Percentiles rank a stretch among this genome's conserved stretches.
phyloP scores from a whole-genome alignment of 441 rosid species.

The Croton setiger region DNA sequence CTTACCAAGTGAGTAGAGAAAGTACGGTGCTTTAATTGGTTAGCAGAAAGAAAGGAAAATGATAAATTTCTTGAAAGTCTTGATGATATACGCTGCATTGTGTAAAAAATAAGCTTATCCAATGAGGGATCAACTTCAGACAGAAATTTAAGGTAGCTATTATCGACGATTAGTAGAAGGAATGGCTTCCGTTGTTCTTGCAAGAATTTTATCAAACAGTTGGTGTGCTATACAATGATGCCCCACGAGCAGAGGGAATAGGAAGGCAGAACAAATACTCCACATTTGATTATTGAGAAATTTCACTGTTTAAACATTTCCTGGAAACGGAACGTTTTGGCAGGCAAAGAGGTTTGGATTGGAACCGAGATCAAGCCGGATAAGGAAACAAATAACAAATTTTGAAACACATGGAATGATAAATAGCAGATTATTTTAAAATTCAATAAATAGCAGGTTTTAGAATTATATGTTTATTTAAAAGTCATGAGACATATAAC shows the following conservation, averaged over 20 bases:
- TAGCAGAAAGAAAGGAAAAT: slow-evolving; percentile 20
- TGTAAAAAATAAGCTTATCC: background rate
- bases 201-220: slow-evolving; percentile 28
- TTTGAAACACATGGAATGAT: too few relatives aligned
- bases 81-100: slow-evolving; percentile 39
- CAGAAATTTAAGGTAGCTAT: background rate
- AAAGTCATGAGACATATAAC: too few relatives aligned
- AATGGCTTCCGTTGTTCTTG: slow-evolving; percentile 2
- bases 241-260: too few relatives aligned
- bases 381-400: too few relatives aligned
- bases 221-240: background rate
- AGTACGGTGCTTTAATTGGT: slow-evolving; percentile 26
- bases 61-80: slow-evolving; percentile 19
- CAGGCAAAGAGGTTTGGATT: background rate
- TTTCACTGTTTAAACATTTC: background rate
- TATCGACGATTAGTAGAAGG: too few relatives aligned
- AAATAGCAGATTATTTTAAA: too few relatives aligned
- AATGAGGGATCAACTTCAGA: background rate
- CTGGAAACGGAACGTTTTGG: background rate
- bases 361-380: background rate
- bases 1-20: slow-evolving; percentile 31
- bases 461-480: too few relatives aligned
- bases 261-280: too few relatives aligned
- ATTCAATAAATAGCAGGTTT: too few relatives aligned
- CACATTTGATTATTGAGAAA: too few relatives aligned